Percentiles rank a stretch among this genome's conserved stretches.
Evolutionary conservation across 2,329 filamentous ascomycete species (phyloP).

Genomic region (Myriosclerotinia curreyana): DNA sequence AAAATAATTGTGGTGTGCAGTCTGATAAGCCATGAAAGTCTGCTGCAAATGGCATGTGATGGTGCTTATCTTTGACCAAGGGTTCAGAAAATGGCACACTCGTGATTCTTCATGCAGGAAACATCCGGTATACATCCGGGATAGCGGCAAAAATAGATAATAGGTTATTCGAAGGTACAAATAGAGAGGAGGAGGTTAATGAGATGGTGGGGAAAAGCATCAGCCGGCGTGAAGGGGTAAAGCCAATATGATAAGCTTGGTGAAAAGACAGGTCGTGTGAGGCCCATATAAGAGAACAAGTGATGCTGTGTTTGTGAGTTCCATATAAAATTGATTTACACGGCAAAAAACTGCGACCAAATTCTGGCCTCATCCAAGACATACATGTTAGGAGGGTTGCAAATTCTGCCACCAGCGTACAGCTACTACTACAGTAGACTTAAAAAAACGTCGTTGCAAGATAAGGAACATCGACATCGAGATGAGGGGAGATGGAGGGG

Average conservation of each 20-base stretch:
- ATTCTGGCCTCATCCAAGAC: neutral
- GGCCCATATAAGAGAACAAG: conserved; percentile 4
- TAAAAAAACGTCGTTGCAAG: neutral
- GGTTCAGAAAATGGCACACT: conserved; percentile 15
- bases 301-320: conserved; percentile 18
- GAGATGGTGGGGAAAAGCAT: conserved; percentile 10
- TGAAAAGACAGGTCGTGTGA: neutral
- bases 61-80: conserved; percentile 21
- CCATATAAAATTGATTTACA: neutral
- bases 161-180: neutral
- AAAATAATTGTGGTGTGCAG: conserved; percentile 6
- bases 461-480: neutral
- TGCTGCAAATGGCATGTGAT: conserved; percentile 22
- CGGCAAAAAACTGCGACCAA: neutral
- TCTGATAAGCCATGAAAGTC: conserved; percentile 19
- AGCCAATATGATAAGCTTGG: conserved; percentile 11
- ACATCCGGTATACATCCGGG: neutral
- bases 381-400: neutral
- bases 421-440: neutral
- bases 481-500: neutral
- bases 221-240: conserved; percentile 1
- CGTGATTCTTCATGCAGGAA: conserved; percentile 11
- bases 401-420: neutral
- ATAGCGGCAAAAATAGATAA: conserved; percentile 5
- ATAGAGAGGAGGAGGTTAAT: neutral